Conservation (phyloP, 2,329 filamentous ascomycete species). For the Dactylonectria estremocensis region DNA sequence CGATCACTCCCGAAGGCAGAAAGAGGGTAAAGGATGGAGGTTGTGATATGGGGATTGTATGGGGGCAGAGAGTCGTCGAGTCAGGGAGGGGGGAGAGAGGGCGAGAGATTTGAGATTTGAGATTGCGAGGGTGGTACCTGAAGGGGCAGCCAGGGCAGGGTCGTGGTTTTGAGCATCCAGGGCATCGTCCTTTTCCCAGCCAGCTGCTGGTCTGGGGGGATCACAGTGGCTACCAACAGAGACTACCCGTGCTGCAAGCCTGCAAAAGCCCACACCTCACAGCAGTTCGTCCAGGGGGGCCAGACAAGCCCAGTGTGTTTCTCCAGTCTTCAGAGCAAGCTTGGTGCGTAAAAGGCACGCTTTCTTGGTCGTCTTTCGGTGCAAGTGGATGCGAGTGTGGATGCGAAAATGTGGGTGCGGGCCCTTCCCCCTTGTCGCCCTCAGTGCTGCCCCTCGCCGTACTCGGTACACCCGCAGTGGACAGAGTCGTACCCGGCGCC, state of each 20-base stretch:
- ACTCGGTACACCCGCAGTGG: neutral
- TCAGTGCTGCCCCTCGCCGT: neutral
- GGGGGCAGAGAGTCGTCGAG: neutral
- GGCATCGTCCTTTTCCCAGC: neutral
- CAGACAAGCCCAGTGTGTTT: neutral
- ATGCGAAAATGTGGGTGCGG: neutral
- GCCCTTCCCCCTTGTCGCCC: neutral
- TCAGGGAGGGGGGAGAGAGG: neutral
- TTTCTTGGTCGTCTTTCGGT: neutral
- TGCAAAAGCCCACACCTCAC: neutral
- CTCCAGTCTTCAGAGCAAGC: neutral
- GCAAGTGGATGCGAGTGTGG: neutral
- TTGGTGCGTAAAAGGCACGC: no score
- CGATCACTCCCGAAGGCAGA: neutral
- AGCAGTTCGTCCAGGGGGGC: slow-evolving; percentile 10
- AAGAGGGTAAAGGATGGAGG: neutral
- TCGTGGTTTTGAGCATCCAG: neutral
- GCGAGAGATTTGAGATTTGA: slow-evolving; percentile 6
- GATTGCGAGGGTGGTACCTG: slow-evolving; percentile 11
- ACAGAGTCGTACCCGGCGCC: neutral
- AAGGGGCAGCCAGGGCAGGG: slow-evolving; percentile 1
- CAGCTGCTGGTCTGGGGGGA: neutral
- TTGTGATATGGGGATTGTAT: neutral
- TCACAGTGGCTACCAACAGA: neutral
- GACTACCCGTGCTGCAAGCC: neutral